Percentiles rank a stretch among this genome's conserved stretches.
These are phyloP conservation scores for Oryza longistaminata DNA, from an alignment of 176 grass and related monocot species.

Conservation along the genomic window DNA sequence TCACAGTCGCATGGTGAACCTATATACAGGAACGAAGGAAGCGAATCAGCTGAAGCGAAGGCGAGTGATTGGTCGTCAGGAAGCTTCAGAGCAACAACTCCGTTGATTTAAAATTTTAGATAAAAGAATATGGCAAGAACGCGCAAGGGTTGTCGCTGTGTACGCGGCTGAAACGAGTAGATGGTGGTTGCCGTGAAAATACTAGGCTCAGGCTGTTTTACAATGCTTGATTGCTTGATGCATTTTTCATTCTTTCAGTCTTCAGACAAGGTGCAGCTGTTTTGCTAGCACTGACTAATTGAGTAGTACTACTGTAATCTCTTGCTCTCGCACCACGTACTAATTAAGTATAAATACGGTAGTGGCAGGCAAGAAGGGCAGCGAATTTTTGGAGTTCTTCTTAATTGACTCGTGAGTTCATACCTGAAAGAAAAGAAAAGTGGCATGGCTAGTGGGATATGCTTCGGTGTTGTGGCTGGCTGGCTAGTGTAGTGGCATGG, in stretches of 20 bases:
- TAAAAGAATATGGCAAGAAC: background rate
- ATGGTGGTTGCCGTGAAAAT: no score
- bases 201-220: no score
- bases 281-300: no score
- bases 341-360: background rate
- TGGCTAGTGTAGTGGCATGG: background rate
- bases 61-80: background rate
- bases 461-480: background rate
- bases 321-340: no score
- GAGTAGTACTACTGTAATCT: no score
- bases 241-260: no score
- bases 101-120: background rate
- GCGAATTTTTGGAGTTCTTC: no score
- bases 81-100: slow-evolving; percentile 8
- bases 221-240: no score
- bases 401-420: background rate
- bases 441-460: background rate
- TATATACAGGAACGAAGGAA: background rate
- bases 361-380: background rate
- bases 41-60: background rate
- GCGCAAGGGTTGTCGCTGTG: background rate
- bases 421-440: background rate
- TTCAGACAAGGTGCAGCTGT: background rate
- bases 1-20: no score
- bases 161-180: slow-evolving; percentile 21